Evolutionary conservation across 2,329 filamentous ascomycete species (phyloP).

Genomic region (Coniochaeta pulveracea): DNA sequence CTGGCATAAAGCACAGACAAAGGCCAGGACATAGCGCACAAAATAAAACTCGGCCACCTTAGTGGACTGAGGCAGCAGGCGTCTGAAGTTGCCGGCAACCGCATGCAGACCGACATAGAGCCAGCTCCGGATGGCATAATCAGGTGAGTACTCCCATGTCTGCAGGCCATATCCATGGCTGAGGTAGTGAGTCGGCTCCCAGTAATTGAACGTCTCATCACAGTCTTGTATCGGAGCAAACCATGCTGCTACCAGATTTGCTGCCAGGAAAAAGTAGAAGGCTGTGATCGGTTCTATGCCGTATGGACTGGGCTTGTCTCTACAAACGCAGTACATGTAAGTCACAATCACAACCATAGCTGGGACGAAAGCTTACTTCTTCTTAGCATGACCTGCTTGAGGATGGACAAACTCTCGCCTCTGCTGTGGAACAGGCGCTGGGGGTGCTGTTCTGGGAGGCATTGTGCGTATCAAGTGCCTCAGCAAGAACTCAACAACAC

Average conservation of each 20-base stretch:
- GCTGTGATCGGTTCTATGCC: slow-evolving; percentile 61
- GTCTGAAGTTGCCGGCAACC: slow-evolving; percentile 52
- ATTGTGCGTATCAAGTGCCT: too few species aligned
- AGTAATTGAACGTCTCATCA: slow-evolving; percentile 98
- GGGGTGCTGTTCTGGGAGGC: background rate
- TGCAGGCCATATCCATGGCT: slow-evolving; percentile 87
- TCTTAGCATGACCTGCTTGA: slow-evolving; percentile 36
- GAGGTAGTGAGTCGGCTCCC: slow-evolving; percentile 93
- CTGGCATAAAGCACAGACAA: slow-evolving; percentile 71
- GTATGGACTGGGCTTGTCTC: slow-evolving; percentile 39
- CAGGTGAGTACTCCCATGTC: slow-evolving; percentile 97
- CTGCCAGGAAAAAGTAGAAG: slow-evolving; percentile 69
- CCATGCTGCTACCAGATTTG: slow-evolving; percentile 64
- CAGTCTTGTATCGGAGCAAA: slow-evolving; percentile 94
- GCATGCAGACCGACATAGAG: slow-evolving; percentile 77
- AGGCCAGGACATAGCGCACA: slow-evolving; percentile 63
- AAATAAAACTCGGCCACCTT: slow-evolving; percentile 79
- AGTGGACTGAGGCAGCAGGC: slow-evolving; percentile 48
- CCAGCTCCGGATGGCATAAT: slow-evolving; percentile 94
- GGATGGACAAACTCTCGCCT: slow-evolving; percentile 33
- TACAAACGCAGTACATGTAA: slow-evolving; percentile 13
- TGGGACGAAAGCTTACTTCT: slow-evolving; percentile 26
- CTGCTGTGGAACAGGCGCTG: background rate
- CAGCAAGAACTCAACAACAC: too few species aligned
- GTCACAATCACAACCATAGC: background rate